These are phyloP conservation scores for Boletus edulis DNA, from an alignment of 768 basidiomycete species.

Conservation along the genomic window DNA sequence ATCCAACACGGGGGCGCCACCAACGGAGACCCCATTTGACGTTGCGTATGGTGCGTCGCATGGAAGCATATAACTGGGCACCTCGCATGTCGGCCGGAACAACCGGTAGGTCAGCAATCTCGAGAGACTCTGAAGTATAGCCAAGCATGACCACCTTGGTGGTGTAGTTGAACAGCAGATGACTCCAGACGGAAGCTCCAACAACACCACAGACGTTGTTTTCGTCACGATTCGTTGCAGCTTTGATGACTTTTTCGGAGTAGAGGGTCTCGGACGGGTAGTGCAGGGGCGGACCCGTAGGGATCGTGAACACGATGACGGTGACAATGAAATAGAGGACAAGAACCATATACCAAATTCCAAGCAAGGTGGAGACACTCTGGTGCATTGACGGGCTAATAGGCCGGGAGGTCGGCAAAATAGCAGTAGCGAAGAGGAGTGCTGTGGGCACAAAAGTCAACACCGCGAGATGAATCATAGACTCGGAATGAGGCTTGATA, in stretches of 20 bases:
- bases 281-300: conserved; percentile 71
- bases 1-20: conserved; percentile 60
- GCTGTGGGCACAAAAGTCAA: conserved; percentile 50
- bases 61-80: conserved; percentile 56
- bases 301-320: conserved; percentile 48
- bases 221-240: conserved; percentile 57
- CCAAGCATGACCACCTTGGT: conserved; percentile 87
- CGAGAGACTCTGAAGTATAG: conserved; percentile 66
- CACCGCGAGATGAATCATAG: conserved; percentile 58
- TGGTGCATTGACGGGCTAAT: conserved; percentile 30
- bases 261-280: conserved; percentile 75
- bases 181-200: conserved; percentile 44
- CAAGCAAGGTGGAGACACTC: conserved; percentile 22
- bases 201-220: conserved; percentile 69
- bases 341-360: conserved; percentile 54
- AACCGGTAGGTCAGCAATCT: conserved; percentile 87
- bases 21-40: conserved; percentile 49
- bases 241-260: conserved; percentile 61
- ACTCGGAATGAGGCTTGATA: conserved; percentile 40
- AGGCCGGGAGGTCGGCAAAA: conserved; percentile 51
- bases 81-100: conserved; percentile 72
- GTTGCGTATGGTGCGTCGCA: conserved; percentile 56
- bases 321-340: conserved; percentile 47
- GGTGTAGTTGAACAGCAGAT: conserved; percentile 82
- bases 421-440: conserved; percentile 46